Evolutionary conservation across 495 filamentous ascomycete species (phyloP), one percentile per base, ranked within the genome.

Genomic region (Jackrogersella minutella): DNA sequence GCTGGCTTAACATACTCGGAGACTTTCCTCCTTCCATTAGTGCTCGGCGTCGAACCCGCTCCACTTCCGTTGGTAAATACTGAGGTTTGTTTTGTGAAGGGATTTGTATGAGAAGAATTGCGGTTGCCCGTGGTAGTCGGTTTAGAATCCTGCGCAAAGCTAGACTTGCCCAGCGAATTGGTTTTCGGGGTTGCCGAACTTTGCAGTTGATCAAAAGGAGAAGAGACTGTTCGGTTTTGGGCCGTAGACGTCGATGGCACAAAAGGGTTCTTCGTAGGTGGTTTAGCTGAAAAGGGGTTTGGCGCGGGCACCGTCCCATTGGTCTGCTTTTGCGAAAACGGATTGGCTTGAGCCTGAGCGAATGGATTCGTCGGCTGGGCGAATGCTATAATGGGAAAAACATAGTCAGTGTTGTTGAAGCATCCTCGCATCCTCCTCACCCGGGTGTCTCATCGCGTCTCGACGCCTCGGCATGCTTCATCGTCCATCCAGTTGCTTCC

Each of bases 301-400:
- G 57, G 7, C 1, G 49, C 28, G 24, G 71, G 31, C 13, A 31
- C 58, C 44, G 64, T 50, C 4, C 44, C 51, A 44, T 64, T 70
- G 10, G 26, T 6, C 13, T 66, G 40, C 26, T 33, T 62, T 36
- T 26, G 59, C 8, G 30, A 40, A 26, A 68, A 69, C 13, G 69
- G 66, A 33, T 70, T 68, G 2, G 28, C 37, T 10, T 47, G 40
- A 9, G 30, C 17, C 30, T 30, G 28, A 41, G 55, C 58, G 65
- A 64, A 49, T 31, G 59, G 66, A 37, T 74, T 70, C 10, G 36
- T n/a, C 0, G 44, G 24, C 9, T 59, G 33, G 24, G 33, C 53
- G 28, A 74, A 74, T 57, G 72, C 72, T 74, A 67, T 54, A 69
- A 54, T 57, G 41, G 40, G 56, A 71, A 37, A 63, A 30, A 66